Evolutionary conservation across 176 grass and related monocot genomes (phyloP), one percentile per base, ranked within the genome.

Genomic region (Hyparrhenia diplandra): DNA sequence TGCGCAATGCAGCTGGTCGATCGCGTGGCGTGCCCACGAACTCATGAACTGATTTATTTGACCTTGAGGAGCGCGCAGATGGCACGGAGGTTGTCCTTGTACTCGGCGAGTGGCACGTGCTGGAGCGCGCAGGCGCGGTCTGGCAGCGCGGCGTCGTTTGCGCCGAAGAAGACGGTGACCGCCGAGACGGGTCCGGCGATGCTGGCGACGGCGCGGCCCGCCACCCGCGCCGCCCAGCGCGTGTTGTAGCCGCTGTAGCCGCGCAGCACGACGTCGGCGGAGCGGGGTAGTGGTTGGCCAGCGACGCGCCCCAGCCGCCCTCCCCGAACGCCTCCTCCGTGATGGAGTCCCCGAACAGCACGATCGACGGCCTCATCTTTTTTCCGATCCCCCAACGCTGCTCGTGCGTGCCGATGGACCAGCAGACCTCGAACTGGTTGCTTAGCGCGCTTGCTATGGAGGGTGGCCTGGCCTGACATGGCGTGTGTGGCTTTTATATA

Each of bases 191-290:
- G 20, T 4, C 28, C 14, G 31, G 64, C 32, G 14, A 90, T 9
- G 60, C 71, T 62, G 8, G 70, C 82, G 14, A 85, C 71, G 11
- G 73, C 89, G 32, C 52, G 80, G 25, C 5, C 64, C 4, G 73
- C 75, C 20, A 87, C 74, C 39, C 69, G 69, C 21, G 90, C 64
- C 13, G 78, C 89, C 87, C 86, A 94, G 18, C 89, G 74, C 20
- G 92, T 85, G 84, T 92, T 94, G 82, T 92, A 94, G 14, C 89
- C 92, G 77, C 89, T 94, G 87, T 89, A 95, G 5, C 93, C 93
- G 6, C 87, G 87, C 21, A 92, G 93, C 42, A 96, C 29, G 45
- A 92, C 79, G 81, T 92, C 90, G 80, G 80, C 87, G 73, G 84
- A 84, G 46, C 93, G 93, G 90, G 75, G 83, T 88, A 97, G 71